Evolutionary conservation across 2,329 filamentous ascomycete species (phyloP).

Genomic region (Chlorencoelia australis): DNA sequence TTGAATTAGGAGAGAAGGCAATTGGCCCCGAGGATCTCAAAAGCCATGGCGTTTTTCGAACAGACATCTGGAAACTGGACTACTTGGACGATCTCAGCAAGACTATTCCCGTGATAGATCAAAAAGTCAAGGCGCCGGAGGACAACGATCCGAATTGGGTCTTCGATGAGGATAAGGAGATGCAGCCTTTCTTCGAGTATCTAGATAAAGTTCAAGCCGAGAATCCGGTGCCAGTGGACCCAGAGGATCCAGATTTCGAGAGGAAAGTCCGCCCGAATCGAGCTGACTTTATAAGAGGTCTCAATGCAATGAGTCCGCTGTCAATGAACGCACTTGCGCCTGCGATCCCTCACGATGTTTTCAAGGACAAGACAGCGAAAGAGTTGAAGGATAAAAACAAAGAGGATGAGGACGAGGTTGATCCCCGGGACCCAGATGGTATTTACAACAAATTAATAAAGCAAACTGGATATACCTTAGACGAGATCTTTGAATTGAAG

Average conservation of each 20-base stretch:
- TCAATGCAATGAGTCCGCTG: slow-evolving; percentile 17
- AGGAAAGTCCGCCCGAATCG: slow-evolving; percentile 11
- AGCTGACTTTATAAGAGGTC: slow-evolving; percentile 13
- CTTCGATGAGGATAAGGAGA: slow-evolving; percentile 49
- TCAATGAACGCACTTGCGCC: slow-evolving; percentile 16
- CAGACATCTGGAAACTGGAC: slow-evolving; percentile 59
- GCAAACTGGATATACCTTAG: slow-evolving; percentile 43
- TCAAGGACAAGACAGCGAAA: slow-evolving; percentile 3
- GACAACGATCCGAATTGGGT: slow-evolving; percentile 30
- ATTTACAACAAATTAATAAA: slow-evolving; percentile 30
- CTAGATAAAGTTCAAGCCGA: slow-evolving; percentile 16
- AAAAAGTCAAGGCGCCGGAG: slow-evolving; percentile 38
- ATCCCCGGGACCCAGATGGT: slow-evolving; percentile 27
- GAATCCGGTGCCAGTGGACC: slow-evolving; percentile 10
- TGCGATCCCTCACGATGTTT: slow-evolving; percentile 17
- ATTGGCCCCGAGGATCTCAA: slow-evolving; percentile 67
- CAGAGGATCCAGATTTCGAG: slow-evolving; percentile 7
- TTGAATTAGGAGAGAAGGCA: slow-evolving; percentile 70
- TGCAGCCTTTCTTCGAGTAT: slow-evolving; percentile 45
- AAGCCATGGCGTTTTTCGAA: slow-evolving; percentile 59
- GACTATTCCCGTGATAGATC: slow-evolving; percentile 70
- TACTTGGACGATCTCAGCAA: slow-evolving; percentile 78
- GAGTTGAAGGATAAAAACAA: slow-evolving; percentile 11
- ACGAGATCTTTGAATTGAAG: slow-evolving; percentile 44
- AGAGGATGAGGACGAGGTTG: slow-evolving; percentile 14